phyloP scores from a whole-genome alignment of 106 monocot genomes.

The Phalaenopsis aphrodite region DNA sequence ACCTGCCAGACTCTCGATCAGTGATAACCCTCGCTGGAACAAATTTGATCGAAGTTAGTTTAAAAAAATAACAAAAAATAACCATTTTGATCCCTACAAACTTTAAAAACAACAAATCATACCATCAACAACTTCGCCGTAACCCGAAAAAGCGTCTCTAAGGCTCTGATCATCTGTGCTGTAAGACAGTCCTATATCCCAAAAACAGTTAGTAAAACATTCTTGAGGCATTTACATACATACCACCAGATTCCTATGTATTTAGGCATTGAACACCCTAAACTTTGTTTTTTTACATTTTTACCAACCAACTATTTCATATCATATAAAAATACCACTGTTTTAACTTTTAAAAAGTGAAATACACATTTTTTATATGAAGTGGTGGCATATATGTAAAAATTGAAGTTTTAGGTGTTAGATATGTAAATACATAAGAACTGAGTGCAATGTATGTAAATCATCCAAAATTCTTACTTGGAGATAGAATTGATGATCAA shows the following conservation, averaged over 20 bases:
- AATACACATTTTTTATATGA: too few species aligned
- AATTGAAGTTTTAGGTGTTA: too few species aligned
- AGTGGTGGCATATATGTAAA: too few species aligned
- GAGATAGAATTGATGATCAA: too few species aligned
- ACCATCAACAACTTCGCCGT: slow-evolving; percentile 81
- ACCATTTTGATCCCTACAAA: background rate
- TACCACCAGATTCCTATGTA: too few species aligned
- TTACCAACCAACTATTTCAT: slow-evolving; percentile 83
- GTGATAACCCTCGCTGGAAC: slow-evolving; percentile 41
- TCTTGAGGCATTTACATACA: background rate
- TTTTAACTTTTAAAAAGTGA: slow-evolving; percentile 28
- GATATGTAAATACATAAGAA: too few species aligned
- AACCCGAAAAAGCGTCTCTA: slow-evolving; percentile 46
- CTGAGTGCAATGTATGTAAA: too few species aligned
- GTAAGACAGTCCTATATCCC: slow-evolving; percentile 30
- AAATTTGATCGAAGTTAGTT: background rate
- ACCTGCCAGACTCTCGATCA: slow-evolving; percentile 51
- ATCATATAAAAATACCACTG: slow-evolving; percentile 17
- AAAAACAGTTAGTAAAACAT: background rate
- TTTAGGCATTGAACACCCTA: background rate
- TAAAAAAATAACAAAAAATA: background rate
- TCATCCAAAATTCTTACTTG: too few species aligned
- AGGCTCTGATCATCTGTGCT: slow-evolving; percentile 68
- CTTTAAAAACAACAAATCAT: background rate
- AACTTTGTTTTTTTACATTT: slow-evolving; percentile 27